Percentiles rank a stretch among this genome's conserved stretches.
These are phyloP conservation scores for Xylaria acuta DNA, from an alignment of 495 filamentous ascomycete species.

Conservation along the genomic window DNA sequence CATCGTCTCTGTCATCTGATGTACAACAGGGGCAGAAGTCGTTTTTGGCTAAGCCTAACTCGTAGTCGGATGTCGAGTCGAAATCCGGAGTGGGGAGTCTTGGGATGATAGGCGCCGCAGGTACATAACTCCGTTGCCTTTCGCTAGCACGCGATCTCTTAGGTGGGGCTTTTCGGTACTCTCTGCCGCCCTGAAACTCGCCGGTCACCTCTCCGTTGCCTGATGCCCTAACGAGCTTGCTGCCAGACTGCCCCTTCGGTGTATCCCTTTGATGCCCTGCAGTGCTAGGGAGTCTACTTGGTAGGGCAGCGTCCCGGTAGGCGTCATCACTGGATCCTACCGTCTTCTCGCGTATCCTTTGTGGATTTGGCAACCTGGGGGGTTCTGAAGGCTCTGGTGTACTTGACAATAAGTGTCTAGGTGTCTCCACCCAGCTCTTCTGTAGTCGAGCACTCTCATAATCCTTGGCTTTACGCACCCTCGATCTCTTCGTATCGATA, in stretches of 20 bases:
- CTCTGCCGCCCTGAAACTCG: neutral
- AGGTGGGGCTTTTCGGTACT: neutral
- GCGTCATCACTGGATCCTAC: slow-evolving; percentile 11
- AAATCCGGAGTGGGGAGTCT: slow-evolving; percentile 42
- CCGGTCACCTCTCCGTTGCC: slow-evolving; percentile 11
- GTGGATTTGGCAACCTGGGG: neutral
- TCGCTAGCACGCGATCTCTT: slow-evolving; percentile 2
- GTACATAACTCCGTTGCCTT: slow-evolving; percentile 26
- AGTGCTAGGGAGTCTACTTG: neutral
- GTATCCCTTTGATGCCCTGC: slow-evolving; percentile 6
- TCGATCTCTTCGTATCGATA: neutral
- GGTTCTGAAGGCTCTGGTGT: neutral
- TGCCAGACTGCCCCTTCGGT: neutral
- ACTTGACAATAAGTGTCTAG: neutral
- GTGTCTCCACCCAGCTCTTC: slow-evolving; percentile 9
- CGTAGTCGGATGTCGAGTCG: slow-evolving; percentile 24
- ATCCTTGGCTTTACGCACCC: neutral
- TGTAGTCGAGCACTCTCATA: neutral
- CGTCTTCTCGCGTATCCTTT: neutral
- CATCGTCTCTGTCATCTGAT: neutral
- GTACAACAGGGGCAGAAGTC: slow-evolving; percentile 37
- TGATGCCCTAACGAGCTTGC: neutral
- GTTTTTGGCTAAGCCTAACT: slow-evolving; percentile 16
- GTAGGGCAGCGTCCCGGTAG: neutral
- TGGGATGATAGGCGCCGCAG: slow-evolving; percentile 34